phyloP scores from a whole-genome alignment of 23 red algal species.

The Cyanidioschyzon merolae region DNA sequence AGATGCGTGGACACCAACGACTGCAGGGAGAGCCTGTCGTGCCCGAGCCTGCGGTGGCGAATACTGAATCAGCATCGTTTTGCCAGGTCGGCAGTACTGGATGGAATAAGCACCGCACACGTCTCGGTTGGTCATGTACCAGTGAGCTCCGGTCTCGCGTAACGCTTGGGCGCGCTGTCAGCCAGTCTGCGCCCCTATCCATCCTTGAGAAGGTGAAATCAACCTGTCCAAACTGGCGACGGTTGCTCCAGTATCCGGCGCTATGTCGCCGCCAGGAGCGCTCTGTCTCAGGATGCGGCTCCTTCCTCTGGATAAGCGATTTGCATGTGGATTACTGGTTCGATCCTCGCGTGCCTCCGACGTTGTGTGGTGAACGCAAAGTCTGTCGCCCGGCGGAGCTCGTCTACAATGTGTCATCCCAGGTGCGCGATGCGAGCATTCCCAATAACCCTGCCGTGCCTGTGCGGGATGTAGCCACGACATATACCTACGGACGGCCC shows the following conservation, averaged over 20 bases:
- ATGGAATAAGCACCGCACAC: too few relatives aligned
- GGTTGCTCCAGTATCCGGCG: not conserved
- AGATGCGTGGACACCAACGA: too few relatives aligned
- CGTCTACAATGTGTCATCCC: not conserved
- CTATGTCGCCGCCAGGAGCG: not conserved
- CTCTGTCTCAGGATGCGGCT: not conserved
- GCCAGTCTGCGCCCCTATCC: not conserved
- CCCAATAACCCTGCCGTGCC: too few relatives aligned
- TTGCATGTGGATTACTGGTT: not conserved
- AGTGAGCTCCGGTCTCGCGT: not conserved
- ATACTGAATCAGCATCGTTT: too few relatives aligned
- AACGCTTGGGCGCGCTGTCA: not conserved
- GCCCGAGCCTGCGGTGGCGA: too few relatives aligned
- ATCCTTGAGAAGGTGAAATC: not conserved
- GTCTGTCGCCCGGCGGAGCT: not conserved
- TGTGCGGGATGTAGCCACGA: not conserved
- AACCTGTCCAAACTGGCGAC: not conserved
- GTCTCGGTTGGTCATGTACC: not conserved
- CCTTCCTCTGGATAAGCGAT: conserved; percentile 9
- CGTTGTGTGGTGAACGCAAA: not conserved
- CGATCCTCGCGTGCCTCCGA: not conserved
- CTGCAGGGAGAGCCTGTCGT: too few relatives aligned
- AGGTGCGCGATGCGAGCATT: not conserved
- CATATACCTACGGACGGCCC: not conserved
- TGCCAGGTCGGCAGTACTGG: too few relatives aligned